Conservation (phyloP, 129 eudicot genomes). For the Flaveria trinervia region DNA sequence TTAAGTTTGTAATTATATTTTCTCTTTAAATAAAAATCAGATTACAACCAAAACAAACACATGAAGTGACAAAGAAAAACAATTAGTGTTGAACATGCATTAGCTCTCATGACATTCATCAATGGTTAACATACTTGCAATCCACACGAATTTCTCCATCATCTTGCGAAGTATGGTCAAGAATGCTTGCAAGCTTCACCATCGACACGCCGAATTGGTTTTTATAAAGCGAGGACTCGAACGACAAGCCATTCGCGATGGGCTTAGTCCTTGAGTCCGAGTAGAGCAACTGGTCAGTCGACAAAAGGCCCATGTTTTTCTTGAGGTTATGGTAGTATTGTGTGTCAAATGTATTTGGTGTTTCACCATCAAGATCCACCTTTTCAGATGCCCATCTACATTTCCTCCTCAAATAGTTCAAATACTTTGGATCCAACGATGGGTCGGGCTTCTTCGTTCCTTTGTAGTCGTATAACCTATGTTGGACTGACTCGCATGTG, state of each 20-base stretch:
- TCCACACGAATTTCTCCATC: constrained; percentile 61
- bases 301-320: constrained; percentile 73
- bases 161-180: constrained; percentile 40
- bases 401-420: constrained; percentile 77
- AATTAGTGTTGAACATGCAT: not conserved
- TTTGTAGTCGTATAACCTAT: constrained; percentile 61
- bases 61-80: constrained; percentile 5
- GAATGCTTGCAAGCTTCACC: constrained; percentile 76
- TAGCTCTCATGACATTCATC: constrained; percentile 9
- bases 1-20: not conserved
- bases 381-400: constrained; percentile 78
- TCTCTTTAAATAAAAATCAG: not conserved
- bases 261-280: constrained; percentile 71
- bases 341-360: constrained; percentile 63
- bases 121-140: constrained; percentile 55
- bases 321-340: constrained; percentile 71
- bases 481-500: constrained; percentile 64
- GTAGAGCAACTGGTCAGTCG: constrained; percentile 66
- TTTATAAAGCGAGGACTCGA: constrained; percentile 42
- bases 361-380: constrained; percentile 66
- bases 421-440: constrained; percentile 53
- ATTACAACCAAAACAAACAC: constrained; percentile 13
- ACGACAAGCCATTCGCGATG: constrained; percentile 55
- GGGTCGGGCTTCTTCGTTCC: constrained; percentile 78
- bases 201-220: constrained; percentile 73